Conservation (phyloP, 2,329 filamentous ascomycete genomes). For the Raffaelea ambrosiae region DNA sequence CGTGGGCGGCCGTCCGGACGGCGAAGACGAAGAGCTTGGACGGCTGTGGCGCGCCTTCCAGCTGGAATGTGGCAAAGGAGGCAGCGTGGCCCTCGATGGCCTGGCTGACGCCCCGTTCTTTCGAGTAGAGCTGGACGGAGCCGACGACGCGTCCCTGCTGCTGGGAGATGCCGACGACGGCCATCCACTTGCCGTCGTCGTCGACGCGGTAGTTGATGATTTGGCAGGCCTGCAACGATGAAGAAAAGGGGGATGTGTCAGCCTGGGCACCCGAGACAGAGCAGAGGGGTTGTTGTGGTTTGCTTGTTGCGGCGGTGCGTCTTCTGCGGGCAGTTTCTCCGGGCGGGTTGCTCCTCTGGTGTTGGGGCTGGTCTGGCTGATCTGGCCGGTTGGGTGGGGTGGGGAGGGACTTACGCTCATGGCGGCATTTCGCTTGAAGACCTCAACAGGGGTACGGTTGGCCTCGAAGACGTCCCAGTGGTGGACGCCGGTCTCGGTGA, state of each 20-base stretch:
- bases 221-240: constrained; percentile 66
- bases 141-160: constrained; percentile 90
- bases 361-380: no score
- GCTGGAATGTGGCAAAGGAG: constrained; percentile 78
- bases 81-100: constrained; percentile 96
- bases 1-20: constrained; percentile 78
- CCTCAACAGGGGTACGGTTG: constrained; percentile 72
- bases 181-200: constrained; percentile 96
- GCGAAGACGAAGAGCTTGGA: constrained; percentile 97
- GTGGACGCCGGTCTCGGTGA: constrained; percentile 85
- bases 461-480: constrained; percentile 97
- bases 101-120: constrained; percentile 92
- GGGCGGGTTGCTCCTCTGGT: no score
- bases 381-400: background rate
- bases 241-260: background rate
- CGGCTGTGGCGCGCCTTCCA: constrained; percentile 82
- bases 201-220: constrained; percentile 99
- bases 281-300: no score
- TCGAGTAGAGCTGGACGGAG: constrained; percentile 95
- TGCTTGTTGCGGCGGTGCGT: no score
- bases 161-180: constrained; percentile 90
- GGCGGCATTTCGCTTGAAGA: constrained; percentile 91
- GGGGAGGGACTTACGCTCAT: constrained; percentile 55
- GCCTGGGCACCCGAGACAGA: no score
- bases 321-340: no score